Evolutionary conservation across 345 rosid species (phyloP), one percentile per base, ranked within the genome.

Genomic region (Raphanus sativus): DNA sequence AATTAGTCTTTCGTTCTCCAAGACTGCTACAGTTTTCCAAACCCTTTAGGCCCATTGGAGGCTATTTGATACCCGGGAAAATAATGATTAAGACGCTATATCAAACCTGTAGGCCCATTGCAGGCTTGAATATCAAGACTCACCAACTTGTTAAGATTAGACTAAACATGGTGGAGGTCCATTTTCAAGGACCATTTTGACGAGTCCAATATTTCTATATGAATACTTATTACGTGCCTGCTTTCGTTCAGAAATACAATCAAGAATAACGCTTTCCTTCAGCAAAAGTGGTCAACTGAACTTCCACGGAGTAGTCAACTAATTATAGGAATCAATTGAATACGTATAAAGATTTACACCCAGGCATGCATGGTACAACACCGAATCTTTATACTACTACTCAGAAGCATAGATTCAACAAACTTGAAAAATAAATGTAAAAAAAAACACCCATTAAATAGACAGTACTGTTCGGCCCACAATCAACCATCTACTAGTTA

Each of bases 401-500:
- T 21, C 33, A 55, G 30, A 38, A 65, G 7, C 71, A 55, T 65
- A 65, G 36, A 74, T 55, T 55, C 32, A 75, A 60, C 58, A 40
- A 67, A 67, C 7, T 26, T 16, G 15, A 29, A 7, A 30, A 33
- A 45, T 33, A 50, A 48, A 68, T 21, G 48, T 15, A 15, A 67
- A 40, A 21, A 21, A 21, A 21, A 1, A 16, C 1, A n/a, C 33
- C 7, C 60, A 56, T 36, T 55, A 26, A 60, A 62, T 69, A 12
- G 54, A 45, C 69, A 61, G 62, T 25, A 76, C 52, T 60, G 0
- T 42, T 33, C 55, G 80, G 80, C 70, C 75, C 75, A 70, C 65
- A 36, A 1, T 34, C 40, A 36, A 76, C 69, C 55, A 61, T 75
- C 24, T 69, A 61, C 33, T 11, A 62, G 13, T 33, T 36, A 3